Evolutionary conservation across 2,329 filamentous ascomycete species (phyloP).

Genomic region (Aphanoascus verrucosus): DNA sequence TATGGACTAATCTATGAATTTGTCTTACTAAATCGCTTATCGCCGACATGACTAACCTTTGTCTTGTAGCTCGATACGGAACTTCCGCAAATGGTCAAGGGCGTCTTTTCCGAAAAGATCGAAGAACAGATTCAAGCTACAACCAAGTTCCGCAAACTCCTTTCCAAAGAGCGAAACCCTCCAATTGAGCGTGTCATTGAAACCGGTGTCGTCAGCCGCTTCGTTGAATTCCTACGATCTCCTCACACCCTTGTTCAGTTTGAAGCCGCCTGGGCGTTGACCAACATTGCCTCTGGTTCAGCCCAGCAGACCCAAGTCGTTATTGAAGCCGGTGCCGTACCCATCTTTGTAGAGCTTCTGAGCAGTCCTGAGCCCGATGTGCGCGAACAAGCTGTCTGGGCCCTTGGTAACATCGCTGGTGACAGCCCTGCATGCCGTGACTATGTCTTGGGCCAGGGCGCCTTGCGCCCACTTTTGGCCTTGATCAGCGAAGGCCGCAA

Average conservation of each 20-base stretch:
- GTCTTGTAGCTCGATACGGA: constrained; percentile 75
- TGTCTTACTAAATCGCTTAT: background rate
- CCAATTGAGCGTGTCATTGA: constrained; percentile 99
- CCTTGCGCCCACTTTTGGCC: constrained; percentile 77
- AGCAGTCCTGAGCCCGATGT: constrained; percentile 96
- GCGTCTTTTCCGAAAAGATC: constrained; percentile 98
- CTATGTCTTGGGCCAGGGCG: constrained; percentile 85
- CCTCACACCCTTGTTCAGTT: constrained; percentile 98
- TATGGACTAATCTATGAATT: background rate
- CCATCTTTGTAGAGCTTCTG: constrained; percentile 94
- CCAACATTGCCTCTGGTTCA: constrained; percentile 97
- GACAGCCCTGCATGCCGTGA: constrained; percentile 96
- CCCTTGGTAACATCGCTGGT: constrained; percentile 94
- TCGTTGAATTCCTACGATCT: constrained; percentile 95
- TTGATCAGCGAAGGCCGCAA: constrained; percentile 95
- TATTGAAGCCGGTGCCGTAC: constrained; percentile 94
- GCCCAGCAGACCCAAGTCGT: constrained; percentile 97
- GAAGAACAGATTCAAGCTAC: constrained; percentile 95
- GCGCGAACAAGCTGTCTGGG: constrained; percentile 96
- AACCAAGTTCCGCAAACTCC: constrained; percentile 94
- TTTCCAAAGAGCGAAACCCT: constrained; percentile 97
- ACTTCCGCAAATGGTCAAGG: constrained; percentile 93
- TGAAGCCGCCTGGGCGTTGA: constrained; percentile 96
- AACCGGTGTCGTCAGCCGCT: constrained; percentile 92
- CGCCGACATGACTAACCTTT: background rate